These are phyloP conservation scores for Amanita fuliginea DNA, from an alignment of 768 basidiomycete genomes.

Conservation along the genomic window DNA sequence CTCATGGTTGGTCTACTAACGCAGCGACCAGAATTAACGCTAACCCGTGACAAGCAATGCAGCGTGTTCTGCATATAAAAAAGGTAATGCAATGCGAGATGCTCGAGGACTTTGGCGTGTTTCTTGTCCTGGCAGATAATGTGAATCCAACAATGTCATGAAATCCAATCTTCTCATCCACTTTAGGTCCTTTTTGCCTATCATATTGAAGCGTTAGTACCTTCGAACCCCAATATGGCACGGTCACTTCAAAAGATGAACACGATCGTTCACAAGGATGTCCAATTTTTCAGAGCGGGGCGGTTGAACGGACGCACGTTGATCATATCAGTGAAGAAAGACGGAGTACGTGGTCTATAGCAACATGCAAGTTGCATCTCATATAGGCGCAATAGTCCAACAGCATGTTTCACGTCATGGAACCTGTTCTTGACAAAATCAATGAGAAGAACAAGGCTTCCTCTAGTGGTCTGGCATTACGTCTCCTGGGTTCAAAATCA, in stretches of 20 bases:
- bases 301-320: constrained; percentile 78
- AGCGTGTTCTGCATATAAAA: constrained; percentile 87
- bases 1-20: not conserved
- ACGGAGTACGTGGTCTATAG: constrained; percentile 38
- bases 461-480: constrained; percentile 50
- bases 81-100: constrained; percentile 94
- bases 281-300: constrained; percentile 94
- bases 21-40: not conserved
- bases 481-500: constrained; percentile 53
- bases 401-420: constrained; percentile 87
- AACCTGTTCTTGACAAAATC: constrained; percentile 84
- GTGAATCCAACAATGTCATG: constrained; percentile 19
- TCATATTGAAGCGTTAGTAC: constrained; percentile 93
- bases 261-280: constrained; percentile 63
- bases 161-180: not conserved
- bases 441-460: constrained; percentile 59
- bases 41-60: constrained; percentile 50
- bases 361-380: not conserved
- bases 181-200: constrained; percentile 79
- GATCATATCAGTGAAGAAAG: constrained; percentile 93
- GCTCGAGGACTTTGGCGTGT: constrained; percentile 92
- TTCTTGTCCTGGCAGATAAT: constrained; percentile 92
- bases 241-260: constrained; percentile 87
- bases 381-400: constrained; percentile 31
- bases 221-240: constrained; percentile 59